A percentile compares a stretch with the other conserved stretches of the same genome.
Evolutionary conservation across 495 filamentous ascomycete species (phyloP).

Genomic region (Aspergillus asperescens): DNA sequence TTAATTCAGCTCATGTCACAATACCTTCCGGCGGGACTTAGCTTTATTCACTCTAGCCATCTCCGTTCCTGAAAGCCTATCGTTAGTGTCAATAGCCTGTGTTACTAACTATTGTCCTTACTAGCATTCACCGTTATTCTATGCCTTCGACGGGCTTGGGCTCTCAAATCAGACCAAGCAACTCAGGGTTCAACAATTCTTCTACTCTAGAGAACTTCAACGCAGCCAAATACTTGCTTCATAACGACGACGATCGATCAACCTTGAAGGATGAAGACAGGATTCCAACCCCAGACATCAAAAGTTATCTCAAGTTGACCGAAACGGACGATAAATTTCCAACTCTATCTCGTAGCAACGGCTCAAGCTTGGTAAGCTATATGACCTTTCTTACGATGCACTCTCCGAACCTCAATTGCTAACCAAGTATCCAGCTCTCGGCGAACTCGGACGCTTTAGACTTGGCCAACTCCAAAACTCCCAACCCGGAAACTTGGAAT

Average conservation of each 20-base stretch:
- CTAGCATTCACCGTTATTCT: constrained; percentile 76
- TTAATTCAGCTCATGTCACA: not conserved
- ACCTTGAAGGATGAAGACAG: constrained; percentile 45
- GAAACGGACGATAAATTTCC: constrained; percentile 79
- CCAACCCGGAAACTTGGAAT: constrained; percentile 61
- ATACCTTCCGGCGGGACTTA: not conserved
- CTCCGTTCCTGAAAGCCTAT: constrained; percentile 10
- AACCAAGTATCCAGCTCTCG: constrained; percentile 54
- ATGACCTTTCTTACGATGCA: not conserved
- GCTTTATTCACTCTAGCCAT: constrained; percentile 3
- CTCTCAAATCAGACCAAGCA: constrained; percentile 51
- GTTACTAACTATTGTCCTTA: constrained; percentile 1
- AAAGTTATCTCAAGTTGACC: constrained; percentile 66
- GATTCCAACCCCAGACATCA: constrained; percentile 57
- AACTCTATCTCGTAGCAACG: constrained; percentile 66
- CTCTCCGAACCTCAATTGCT: not conserved
- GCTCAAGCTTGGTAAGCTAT: constrained; percentile 60
- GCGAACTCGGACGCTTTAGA: constrained; percentile 78
- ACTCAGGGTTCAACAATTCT: constrained; percentile 39
- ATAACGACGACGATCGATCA: constrained; percentile 64
- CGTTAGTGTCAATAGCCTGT: constrained; percentile 7
- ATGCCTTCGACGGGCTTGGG: constrained; percentile 71
- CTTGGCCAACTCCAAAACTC: constrained; percentile 64
- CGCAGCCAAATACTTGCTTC: constrained; percentile 77
- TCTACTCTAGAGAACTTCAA: constrained; percentile 63